Evolutionary conservation across 345 rosid genomes (phyloP).

Genomic region (Reutealis trisperma): DNA sequence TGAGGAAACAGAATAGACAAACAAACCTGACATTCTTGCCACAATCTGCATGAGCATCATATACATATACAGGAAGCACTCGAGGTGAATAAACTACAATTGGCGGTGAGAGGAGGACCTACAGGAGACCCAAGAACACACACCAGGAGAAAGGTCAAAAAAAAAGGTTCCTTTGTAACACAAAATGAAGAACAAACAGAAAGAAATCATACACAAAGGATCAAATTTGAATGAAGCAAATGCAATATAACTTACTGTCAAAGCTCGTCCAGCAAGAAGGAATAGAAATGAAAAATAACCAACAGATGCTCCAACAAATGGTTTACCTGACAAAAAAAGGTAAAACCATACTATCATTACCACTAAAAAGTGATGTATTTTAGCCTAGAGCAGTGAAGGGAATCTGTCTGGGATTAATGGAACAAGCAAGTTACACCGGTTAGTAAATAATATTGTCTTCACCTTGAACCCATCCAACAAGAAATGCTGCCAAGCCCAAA

Average conservation of each 20-base stretch:
- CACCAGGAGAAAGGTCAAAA: too few relatives aligned
- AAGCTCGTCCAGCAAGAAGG: constrained; percentile 95
- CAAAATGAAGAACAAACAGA: constrained; percentile 15
- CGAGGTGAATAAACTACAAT: constrained; percentile 98
- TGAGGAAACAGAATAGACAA: not conserved
- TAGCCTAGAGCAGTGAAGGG: not conserved
- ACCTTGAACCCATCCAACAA: constrained; percentile 92
- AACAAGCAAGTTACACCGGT: constrained; percentile 19
- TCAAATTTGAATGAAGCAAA: constrained; percentile 8
- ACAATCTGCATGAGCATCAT: constrained; percentile 98
- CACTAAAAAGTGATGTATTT: not conserved
- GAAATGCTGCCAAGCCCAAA: constrained; percentile 97
- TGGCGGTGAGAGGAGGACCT: constrained; percentile 99
- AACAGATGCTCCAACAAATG: constrained; percentile 99
- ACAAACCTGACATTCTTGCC: constrained; percentile 95
- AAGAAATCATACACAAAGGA: constrained; percentile 1
- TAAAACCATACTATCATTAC: constrained; percentile 21
- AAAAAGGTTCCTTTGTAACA: not conserved
- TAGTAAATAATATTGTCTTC: constrained; percentile 16
- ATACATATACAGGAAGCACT: constrained; percentile 94
- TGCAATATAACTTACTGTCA: constrained; percentile 64
- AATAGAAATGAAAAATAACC: constrained; percentile 93
- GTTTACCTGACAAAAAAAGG: constrained; percentile 57
- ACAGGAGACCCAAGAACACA: constrained; percentile 10
- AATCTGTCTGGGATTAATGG: constrained; percentile 6